Evolutionary conservation across 106 monocot genomes (phyloP).

Genomic region (Dioscorea alata): DNA sequence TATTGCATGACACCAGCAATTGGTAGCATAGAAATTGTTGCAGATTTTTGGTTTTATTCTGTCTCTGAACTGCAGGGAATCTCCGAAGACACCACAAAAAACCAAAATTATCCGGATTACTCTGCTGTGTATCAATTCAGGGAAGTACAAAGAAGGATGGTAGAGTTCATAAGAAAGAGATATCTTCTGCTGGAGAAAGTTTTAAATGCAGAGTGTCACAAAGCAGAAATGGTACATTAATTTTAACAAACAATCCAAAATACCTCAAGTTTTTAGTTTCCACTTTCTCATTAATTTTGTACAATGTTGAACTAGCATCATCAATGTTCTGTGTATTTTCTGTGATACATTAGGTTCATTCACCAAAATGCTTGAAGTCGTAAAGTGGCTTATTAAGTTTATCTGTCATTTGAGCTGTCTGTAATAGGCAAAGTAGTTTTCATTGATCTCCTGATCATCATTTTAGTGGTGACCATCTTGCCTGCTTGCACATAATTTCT

Average conservation of each 20-base stretch:
- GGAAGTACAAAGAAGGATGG: slow-evolving; percentile 79
- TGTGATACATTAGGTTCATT: no score
- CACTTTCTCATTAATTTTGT: no score
- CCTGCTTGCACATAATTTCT: no score
- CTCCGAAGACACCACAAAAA: slow-evolving; percentile 42
- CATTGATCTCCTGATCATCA: no score
- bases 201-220: slow-evolving; percentile 50
- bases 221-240: neutral
- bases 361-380: no score
- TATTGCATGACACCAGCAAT: neutral
- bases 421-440: no score
- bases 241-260: neutral
- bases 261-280: neutral
- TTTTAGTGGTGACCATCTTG: no score
- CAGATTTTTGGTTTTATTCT: slow-evolving; percentile 7
- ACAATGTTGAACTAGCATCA: no score
- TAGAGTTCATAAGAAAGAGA: slow-evolving; percentile 85
- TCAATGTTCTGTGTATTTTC: no score
- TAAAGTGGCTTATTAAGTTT: no score
- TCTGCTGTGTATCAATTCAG: slow-evolving; percentile 42
- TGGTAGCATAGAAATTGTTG: no score
- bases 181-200: slow-evolving; percentile 82
- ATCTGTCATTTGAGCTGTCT: no score
- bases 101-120: slow-evolving; percentile 31
- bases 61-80: slow-evolving; percentile 28